Conservation (phyloP, 2,329 filamentous ascomycete genomes). For the Phialemoniopsis sp. region DNA sequence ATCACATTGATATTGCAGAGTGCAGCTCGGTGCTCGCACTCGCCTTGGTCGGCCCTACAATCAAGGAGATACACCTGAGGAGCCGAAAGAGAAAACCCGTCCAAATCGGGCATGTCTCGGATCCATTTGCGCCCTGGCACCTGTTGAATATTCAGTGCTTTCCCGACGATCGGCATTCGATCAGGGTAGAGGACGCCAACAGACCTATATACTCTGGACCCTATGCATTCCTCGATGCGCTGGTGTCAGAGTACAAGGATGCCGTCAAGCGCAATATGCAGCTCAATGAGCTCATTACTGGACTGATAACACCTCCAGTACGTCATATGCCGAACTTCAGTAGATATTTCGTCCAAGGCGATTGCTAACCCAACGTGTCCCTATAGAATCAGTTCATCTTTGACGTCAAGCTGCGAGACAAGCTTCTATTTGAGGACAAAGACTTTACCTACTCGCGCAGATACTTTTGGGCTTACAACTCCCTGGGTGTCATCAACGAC, state of each 20-base stretch:
- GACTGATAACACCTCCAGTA: slow-evolving; percentile 54
- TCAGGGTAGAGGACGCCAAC: slow-evolving; percentile 49
- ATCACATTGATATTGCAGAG: slow-evolving; percentile 56
- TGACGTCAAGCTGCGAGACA: slow-evolving; percentile 48
- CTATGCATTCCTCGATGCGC: slow-evolving; percentile 55
- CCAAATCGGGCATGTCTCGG: slow-evolving; percentile 48
- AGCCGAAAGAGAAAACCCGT: slow-evolving; percentile 38
- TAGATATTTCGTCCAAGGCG: no score
- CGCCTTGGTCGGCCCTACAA: slow-evolving; percentile 47
- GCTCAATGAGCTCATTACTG: slow-evolving; percentile 52
- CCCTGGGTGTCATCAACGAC: slow-evolving; percentile 55
- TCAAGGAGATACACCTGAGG: slow-evolving; percentile 42
- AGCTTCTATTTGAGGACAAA: slow-evolving; percentile 56
- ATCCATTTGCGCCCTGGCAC: slow-evolving; percentile 58
- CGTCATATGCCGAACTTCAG: no score
- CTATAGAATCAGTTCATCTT: slow-evolving; percentile 52
- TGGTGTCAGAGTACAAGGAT: slow-evolving; percentile 57
- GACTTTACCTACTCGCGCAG: slow-evolving; percentile 57
- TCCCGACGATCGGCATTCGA: slow-evolving; percentile 52
- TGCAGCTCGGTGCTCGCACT: slow-evolving; percentile 57
- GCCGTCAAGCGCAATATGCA: slow-evolving; percentile 53
- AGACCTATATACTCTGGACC: slow-evolving; percentile 57
- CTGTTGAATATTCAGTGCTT: slow-evolving; percentile 55
- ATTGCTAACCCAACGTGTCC: neutral
- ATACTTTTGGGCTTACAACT: slow-evolving; percentile 61